Evolutionary conservation across 2,329 filamentous ascomycete species (phyloP).

Genomic region (Colletotrichum eremochloae): DNA sequence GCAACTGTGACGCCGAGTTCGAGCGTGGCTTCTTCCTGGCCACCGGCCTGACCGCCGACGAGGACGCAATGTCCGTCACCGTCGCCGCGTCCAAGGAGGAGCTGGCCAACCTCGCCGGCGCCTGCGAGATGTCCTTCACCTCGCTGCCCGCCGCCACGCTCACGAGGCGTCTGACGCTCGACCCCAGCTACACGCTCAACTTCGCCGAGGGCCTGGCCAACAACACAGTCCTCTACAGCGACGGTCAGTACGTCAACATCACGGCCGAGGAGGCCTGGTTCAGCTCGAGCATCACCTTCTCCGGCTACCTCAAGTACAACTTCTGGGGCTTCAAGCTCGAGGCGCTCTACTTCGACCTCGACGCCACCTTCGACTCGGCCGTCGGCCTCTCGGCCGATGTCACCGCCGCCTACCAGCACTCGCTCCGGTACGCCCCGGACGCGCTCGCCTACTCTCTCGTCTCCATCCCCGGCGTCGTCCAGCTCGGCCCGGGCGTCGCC

Average conservation of each 20-base stretch:
- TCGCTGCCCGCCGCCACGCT: conserved; percentile 45
- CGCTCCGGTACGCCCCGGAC: conserved; percentile 53
- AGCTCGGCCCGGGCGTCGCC: conserved; percentile 53
- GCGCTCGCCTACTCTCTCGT: conserved; percentile 54
- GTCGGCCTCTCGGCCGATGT: conserved; percentile 54
- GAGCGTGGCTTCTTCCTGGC: conserved; percentile 57
- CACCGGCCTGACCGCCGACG: conserved; percentile 47
- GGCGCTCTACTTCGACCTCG: conserved; percentile 58
- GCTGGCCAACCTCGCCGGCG: conserved; percentile 51
- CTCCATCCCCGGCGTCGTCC: conserved; percentile 56
- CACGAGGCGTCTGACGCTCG: conserved; percentile 46
- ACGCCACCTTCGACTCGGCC: conserved; percentile 53
- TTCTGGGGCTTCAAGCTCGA: conserved; percentile 52
- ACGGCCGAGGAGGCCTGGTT: conserved; percentile 53
- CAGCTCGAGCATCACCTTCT: conserved; percentile 54
- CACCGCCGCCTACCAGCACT: conserved; percentile 50
- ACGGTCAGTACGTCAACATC: conserved; percentile 50
- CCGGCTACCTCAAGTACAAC: conserved; percentile 58
- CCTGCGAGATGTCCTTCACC: conserved; percentile 47
- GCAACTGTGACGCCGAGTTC: conserved; percentile 55
- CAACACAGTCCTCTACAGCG: conserved; percentile 49
- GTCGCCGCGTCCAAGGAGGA: conserved; percentile 50
- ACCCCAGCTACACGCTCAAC: conserved; percentile 44
- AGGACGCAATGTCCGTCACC: conserved; percentile 47
- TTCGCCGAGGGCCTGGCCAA: conserved; percentile 44